Base-by-base conservation (phyloP, 2,329 filamentous ascomycete genomes). In the Saccharata proteae region DNA sequence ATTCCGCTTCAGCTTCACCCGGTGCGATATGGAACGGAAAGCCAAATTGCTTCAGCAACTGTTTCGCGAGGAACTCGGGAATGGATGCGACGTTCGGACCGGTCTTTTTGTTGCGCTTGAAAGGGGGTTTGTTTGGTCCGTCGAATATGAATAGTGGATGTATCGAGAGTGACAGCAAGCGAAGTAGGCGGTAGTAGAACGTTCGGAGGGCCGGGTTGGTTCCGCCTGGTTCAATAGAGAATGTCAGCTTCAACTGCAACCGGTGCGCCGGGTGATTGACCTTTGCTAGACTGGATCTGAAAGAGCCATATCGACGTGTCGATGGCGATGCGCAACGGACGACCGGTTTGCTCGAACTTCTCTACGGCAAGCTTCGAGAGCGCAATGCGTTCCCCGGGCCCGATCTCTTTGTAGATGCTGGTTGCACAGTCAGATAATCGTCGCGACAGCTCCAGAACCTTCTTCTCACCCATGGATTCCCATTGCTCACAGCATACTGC, bases 271-370 rank as follows among this genome's bases (percentile, higher is more conserved):
- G n/a, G n/a, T n/a, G 12, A 35, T 45, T 18, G 47, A 71, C 74
- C 84, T 61, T 76, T 75, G 12, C 81, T 81, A 10, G 83, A 78
- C 49, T 93, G 85, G 9, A 78, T 78, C 49, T 98, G 90, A 49
- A 93, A 96, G 26, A 93, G 80, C 90, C 90, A 98, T 49, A 98
- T 96, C 3, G 85, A 84, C 43, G 93, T 80, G 51, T 98, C 90
- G 41, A 98, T 80, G 22, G 90, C 90, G 27, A 98, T 67, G 23
- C 86, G 78, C 23, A 96, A 64, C 0, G 86, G 86, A 2, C 77
- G 70, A 15, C 71, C 69, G 8, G 73, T 74, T 32, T 67, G 57
- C 46, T 84, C 73, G 40, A 92, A 71, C 43, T 82, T 78, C 28
- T 85, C 73, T 26, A 85, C 67, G 17, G 86, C 80, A 30, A 96